These are phyloP conservation scores for Populus pruinosa DNA, from an alignment of 345 rosid species.

Conservation along the genomic window DNA sequence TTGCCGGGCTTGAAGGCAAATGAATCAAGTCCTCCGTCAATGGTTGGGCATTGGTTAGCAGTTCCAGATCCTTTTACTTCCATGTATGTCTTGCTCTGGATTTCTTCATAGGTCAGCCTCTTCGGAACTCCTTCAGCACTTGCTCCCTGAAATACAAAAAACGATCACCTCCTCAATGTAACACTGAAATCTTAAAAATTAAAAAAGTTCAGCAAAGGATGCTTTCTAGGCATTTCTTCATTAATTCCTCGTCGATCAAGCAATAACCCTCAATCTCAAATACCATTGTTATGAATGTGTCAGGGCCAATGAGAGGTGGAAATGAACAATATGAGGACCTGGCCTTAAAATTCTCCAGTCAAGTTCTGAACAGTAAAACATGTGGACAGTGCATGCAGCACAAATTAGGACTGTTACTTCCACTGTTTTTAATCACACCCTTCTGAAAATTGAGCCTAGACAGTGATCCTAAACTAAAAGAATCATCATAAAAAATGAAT, in stretches of 20 bases:
- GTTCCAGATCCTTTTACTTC: conserved; percentile 97
- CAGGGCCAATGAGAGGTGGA: background rate
- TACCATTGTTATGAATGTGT: background rate
- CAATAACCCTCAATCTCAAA: too few species aligned
- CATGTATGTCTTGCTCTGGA: conserved; percentile 91
- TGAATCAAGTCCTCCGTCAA: conserved; percentile 69
- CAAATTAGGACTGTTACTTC: background rate
- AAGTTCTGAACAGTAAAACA: background rate
- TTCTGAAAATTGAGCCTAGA: background rate
- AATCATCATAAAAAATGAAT: background rate
- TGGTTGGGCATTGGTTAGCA: conserved; percentile 85
- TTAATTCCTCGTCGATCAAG: background rate
- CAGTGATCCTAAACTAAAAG: background rate
- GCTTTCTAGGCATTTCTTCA: background rate
- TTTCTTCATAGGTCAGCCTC: conserved; percentile 89
- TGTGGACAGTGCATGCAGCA: background rate
- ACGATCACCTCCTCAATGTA: background rate
- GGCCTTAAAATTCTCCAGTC: background rate
- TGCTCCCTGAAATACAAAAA: conserved; percentile 55
- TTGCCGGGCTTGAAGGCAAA: conserved; percentile 82
- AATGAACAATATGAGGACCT: background rate
- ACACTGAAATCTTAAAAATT: background rate
- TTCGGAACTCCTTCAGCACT: conserved; percentile 80
- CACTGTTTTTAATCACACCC: background rate
- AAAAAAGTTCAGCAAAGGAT: background rate